Evolutionary conservation across 1,284 basidiomycete genomes (phyloP).

Genomic region (Phlebopus sp.): DNA sequence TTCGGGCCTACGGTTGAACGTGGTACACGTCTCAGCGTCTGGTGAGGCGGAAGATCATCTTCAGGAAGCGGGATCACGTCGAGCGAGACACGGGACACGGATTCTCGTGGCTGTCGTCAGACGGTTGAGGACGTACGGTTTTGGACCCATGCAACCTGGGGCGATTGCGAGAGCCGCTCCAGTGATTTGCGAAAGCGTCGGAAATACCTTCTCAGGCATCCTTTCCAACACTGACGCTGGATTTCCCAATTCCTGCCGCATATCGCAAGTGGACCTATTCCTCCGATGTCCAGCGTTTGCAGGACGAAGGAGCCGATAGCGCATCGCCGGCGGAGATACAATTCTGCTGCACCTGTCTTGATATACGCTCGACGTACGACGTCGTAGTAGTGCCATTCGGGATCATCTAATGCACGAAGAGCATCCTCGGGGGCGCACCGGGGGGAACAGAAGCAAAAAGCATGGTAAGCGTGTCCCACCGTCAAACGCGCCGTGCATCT

Average conservation of each 20-base stretch:
- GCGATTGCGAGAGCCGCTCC: slow-evolving; percentile 8
- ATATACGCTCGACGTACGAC: slow-evolving; percentile 17
- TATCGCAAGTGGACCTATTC: too few relatives aligned
- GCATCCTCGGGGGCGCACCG: slow-evolving; percentile 28
- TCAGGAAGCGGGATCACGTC: slow-evolving; percentile 15
- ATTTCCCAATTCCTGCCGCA: too few relatives aligned
- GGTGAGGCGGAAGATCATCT: not conserved
- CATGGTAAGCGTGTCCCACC: slow-evolving; percentile 13
- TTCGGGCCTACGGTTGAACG: slow-evolving; percentile 7
- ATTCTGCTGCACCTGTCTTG: slow-evolving; percentile 2
- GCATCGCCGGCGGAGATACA: slow-evolving; percentile 3
- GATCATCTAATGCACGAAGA: slow-evolving; percentile 22
- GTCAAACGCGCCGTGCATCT: too few relatives aligned
- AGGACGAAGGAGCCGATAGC: not conserved
- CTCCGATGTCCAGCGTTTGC: not conserved
- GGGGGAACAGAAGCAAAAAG: slow-evolving; percentile 29
- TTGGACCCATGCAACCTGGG: slow-evolving; percentile 5
- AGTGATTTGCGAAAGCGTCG: slow-evolving; percentile 18
- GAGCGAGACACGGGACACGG: slow-evolving; percentile 5
- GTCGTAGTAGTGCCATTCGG: slow-evolving; percentile 25
- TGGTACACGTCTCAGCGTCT: slow-evolving; percentile 11
- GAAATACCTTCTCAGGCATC: slow-evolving; percentile 3
- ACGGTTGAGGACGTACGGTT: not conserved
- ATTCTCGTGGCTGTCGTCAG: not conserved
- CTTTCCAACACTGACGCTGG: not conserved